Evolutionary conservation across 164 flowering plant genomes (phyloP).

Genomic region (Hamamelis virginiana): DNA sequence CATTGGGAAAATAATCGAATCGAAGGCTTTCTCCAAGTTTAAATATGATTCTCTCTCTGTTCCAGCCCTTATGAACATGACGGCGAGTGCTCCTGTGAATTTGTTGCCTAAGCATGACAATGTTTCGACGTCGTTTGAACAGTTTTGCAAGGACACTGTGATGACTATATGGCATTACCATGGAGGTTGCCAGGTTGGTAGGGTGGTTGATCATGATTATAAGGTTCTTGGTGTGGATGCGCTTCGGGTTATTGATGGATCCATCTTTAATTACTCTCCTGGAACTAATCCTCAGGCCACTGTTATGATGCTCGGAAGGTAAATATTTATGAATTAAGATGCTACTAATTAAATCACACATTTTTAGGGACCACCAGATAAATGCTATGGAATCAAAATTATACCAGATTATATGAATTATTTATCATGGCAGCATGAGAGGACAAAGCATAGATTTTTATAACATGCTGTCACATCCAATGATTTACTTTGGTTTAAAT

Average conservation of each 20-base stretch:
- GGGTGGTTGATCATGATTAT: conserved; percentile 52
- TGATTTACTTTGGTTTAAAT: too few relatives aligned
- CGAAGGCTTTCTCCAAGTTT: conserved; percentile 39
- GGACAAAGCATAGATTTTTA: too few relatives aligned
- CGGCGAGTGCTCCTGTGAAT: conserved; percentile 33
- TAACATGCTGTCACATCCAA: too few relatives aligned
- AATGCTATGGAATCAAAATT: too few relatives aligned
- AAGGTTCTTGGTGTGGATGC: conserved; percentile 57
- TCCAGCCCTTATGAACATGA: conserved; percentile 38
- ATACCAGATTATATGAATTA: too few relatives aligned
- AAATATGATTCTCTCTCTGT: conserved; percentile 22
- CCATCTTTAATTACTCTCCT: conserved; percentile 59
- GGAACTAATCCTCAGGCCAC: conserved; percentile 96
- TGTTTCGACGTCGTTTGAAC: conserved; percentile 32
- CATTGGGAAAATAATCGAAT: conserved; percentile 40
- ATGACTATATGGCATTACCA: conserved; percentile 76
- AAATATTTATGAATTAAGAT: conserved; percentile 3
- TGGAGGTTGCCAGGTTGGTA: conserved; percentile 66
- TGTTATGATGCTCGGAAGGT: conserved; percentile 94
- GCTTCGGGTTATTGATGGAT: conserved; percentile 72
- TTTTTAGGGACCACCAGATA: too few relatives aligned
- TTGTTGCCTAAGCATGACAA: conserved; percentile 41
- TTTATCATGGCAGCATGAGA: too few relatives aligned
- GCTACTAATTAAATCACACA: too few relatives aligned
- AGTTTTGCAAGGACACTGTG: conserved; percentile 54